These are phyloP conservation scores for Laburnicola sp. DNA, from an alignment of 2,329 filamentous ascomycete species.

Conservation along the genomic window DNA sequence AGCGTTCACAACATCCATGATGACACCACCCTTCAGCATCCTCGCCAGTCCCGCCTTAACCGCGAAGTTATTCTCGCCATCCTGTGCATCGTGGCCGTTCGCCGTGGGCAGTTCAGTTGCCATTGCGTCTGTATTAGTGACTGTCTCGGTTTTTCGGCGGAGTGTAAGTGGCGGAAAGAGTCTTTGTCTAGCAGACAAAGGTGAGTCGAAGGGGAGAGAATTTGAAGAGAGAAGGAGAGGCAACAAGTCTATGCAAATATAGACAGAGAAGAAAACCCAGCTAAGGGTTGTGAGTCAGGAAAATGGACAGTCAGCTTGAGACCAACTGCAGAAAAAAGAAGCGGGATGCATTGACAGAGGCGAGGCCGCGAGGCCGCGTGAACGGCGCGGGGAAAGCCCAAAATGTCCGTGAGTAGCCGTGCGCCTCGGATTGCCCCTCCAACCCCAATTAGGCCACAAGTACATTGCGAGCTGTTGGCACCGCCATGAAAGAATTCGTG, in stretches of 20 bases:
- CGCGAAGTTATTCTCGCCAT: slow-evolving; percentile 66
- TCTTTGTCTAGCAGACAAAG: background rate
- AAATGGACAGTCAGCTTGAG: background rate
- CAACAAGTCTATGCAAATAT: background rate
- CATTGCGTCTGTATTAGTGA: slow-evolving; percentile 38
- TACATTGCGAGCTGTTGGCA: background rate
- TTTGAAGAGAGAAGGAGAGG: background rate
- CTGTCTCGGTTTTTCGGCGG: background rate
- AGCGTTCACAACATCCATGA: slow-evolving; percentile 97
- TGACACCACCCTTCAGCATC: slow-evolving; percentile 99
- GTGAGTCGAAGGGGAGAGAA: background rate
- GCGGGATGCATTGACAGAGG: background rate
- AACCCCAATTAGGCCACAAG: background rate
- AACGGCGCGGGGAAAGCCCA: too few species aligned
- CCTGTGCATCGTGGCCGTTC: slow-evolving; percentile 49
- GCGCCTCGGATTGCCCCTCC: background rate
- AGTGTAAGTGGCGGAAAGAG: background rate
- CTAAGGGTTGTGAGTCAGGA: slow-evolving; percentile 6
- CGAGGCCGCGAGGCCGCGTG: slow-evolving; percentile 8
- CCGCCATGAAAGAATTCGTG: background rate
- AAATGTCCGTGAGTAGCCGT: slow-evolving; percentile 6
- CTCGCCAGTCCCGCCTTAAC: slow-evolving; percentile 95
- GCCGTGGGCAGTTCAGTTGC: slow-evolving; percentile 54
- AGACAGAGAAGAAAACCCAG: background rate
- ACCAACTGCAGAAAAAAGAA: slow-evolving; percentile 9